These are phyloP conservation scores for Suillus subalutaceus DNA, from an alignment of 768 basidiomycete species.

Conservation along the genomic window DNA sequence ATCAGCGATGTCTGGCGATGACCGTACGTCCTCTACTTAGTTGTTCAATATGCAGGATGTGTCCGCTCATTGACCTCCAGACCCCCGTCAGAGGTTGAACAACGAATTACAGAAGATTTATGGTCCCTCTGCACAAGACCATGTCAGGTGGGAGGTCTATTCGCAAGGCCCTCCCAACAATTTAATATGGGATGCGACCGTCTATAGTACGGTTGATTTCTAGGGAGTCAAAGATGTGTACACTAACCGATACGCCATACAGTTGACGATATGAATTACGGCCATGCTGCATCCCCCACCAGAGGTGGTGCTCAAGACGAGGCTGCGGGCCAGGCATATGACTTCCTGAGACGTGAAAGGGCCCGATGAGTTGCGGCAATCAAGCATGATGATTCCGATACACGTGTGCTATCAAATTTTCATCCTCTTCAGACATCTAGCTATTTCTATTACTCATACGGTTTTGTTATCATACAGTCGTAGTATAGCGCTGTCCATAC, in stretches of 20 bases:
- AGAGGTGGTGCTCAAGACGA: neutral
- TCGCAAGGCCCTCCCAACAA: neutral
- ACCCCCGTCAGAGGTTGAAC: neutral
- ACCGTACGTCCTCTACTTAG: neutral
- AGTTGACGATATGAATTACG: neutral
- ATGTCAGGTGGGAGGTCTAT: neutral
- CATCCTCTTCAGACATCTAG: neutral
- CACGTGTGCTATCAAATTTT: no score
- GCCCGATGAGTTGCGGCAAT: neutral
- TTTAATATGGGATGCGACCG: neutral
- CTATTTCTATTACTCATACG: no score
- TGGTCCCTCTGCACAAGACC: fast-evolving
- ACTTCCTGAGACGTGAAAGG: neutral
- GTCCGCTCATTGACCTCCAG: neutral
- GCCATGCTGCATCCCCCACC: neutral
- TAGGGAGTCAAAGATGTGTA: no score
- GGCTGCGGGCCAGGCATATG: neutral
- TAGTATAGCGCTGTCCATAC: neutral
- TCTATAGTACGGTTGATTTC: neutral
- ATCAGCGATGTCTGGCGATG: neutral
- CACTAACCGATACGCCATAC: neutral
- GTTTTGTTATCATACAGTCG: neutral
- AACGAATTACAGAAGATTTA: neutral
- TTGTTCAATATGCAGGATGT: neutral
- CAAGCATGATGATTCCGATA: neutral